Conservation (phyloP, 345 rosid species). For the Citrus sinensis region DVS_A1.0 CM039163.1:48862001-48862500, state of each 20-base stretch:
- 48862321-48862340: background rate
- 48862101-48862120: background rate
- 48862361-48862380: background rate
- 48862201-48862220: constrained; percentile 65
- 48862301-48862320: background rate
- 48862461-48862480: constrained; percentile 75
- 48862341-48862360: background rate
- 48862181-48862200: background rate
- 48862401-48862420: constrained; percentile 92
- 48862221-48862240: constrained; percentile 96
- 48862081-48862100: constrained; percentile 82
- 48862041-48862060: constrained; percentile 72
- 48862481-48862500: background rate
- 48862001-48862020: constrained; percentile 86
- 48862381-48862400: constrained; percentile 22
- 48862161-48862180: background rate
- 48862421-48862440: constrained; percentile 99
- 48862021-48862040: constrained; percentile 85
- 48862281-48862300: constrained; percentile 88
- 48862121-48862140: background rate
- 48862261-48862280: constrained; percentile 92
- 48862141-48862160: too few relatives aligned
- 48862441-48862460: constrained; percentile 96
- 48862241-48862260: constrained; percentile 93
- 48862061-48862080: constrained; percentile 93